These are phyloP conservation scores for Ophiostoma quercus DNA, from an alignment of 2,329 filamentous ascomycete species.

Conservation along the genomic window DNA sequence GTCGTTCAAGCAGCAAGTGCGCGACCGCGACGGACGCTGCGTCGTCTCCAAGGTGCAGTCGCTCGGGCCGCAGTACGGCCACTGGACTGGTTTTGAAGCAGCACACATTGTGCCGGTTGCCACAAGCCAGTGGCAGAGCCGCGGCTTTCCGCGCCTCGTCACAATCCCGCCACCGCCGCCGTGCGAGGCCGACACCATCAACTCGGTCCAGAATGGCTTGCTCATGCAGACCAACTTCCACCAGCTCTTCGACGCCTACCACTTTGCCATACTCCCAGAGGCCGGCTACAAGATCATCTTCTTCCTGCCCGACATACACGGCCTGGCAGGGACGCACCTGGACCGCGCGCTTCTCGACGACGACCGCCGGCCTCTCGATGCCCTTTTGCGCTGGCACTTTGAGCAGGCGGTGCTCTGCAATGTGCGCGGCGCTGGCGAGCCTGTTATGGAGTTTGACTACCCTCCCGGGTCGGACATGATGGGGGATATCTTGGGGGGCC, in stretches of 20 bases:
- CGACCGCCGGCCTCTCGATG: neutral
- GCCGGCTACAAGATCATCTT: neutral
- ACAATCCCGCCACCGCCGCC: neutral
- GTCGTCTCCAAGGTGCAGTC: neutral
- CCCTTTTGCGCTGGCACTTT: neutral
- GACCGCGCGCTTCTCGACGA: neutral
- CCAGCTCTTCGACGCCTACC: neutral
- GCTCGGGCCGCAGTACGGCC: neutral
- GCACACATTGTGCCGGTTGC: neutral
- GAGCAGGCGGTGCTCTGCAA: neutral
- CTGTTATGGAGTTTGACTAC: neutral
- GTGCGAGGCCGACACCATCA: neutral
- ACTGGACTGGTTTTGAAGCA: neutral
- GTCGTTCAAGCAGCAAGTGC: neutral
- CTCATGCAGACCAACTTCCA: neutral
- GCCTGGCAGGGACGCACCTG: neutral
- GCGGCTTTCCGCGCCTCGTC: neutral
- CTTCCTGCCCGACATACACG: neutral
- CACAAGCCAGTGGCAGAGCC: neutral
- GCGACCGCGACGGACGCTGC: neutral
- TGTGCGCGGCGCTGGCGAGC: neutral
- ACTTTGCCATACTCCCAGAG: neutral
- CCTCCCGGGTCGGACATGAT: neutral
- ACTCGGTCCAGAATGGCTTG: neutral
- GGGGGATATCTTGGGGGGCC: neutral